Evolutionary conservation across 306 rosid genomes (phyloP).

Genomic region (Citrullus colocynthis): DNA sequence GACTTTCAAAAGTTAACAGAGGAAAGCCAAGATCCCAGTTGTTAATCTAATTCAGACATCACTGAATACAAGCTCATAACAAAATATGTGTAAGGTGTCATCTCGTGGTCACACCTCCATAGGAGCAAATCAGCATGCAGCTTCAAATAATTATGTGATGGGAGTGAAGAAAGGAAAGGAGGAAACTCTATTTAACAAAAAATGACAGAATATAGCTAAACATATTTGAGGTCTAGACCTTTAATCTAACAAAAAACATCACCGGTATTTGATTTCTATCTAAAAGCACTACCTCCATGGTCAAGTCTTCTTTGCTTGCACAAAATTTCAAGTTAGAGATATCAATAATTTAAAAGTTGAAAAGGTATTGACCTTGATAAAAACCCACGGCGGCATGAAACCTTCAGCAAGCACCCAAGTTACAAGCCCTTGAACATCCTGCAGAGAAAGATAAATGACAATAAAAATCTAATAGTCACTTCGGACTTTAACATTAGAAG

Average conservation of each 20-base stretch:
- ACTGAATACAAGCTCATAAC: not conserved
- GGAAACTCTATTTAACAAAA: not conserved
- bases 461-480: not conserved
- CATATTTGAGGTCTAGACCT: not conserved
- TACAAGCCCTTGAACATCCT: constrained; percentile 91
- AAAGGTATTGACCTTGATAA: constrained; percentile 52
- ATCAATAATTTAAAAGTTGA: not conserved
- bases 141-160: not conserved
- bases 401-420: constrained; percentile 98
- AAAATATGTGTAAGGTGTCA: not conserved
- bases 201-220: not conserved
- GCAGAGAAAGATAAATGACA: constrained; percentile 12
- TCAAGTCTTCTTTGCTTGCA: not conserved
- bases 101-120: not conserved
- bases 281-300: not conserved
- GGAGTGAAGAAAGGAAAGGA: not conserved
- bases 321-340: not conserved
- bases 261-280: not conserved
- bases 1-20: not conserved
- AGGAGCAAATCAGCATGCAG: not conserved
- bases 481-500: not conserved
- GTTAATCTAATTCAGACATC: not conserved
- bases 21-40: not conserved
- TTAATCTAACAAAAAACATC: not conserved
- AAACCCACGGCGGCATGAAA: constrained; percentile 92